Percentiles rank a stretch among this genome's conserved stretches.
Evolutionary conservation across 2,329 filamentous ascomycete genomes (phyloP).

Genomic region (Botrytis galanthina): DNA sequence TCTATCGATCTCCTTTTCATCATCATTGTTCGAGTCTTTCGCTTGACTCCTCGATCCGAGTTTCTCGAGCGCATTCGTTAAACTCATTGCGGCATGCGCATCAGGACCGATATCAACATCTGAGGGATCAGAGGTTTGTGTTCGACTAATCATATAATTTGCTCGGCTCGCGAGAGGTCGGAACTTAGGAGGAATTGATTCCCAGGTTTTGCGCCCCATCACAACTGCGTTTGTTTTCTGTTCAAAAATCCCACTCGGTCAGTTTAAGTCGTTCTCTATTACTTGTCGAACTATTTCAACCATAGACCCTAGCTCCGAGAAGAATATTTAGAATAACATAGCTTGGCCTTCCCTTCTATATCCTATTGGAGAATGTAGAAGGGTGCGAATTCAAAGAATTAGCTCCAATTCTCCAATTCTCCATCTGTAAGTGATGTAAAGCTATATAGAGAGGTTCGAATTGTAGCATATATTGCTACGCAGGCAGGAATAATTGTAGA

Average conservation of each 20-base stretch:
- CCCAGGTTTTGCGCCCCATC: conserved; percentile 98
- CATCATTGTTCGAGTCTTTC: neutral
- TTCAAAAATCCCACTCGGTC: neutral
- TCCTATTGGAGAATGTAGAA: neutral
- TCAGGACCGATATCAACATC: neutral
- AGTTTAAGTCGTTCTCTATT: neutral
- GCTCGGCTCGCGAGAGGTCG: conserved; percentile 75
- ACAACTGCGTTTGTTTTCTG: conserved; percentile 68
- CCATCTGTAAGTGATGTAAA: neutral
- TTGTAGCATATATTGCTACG: neutral
- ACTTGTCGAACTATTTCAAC: neutral
- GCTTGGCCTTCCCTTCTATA: neutral
- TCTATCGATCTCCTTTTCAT: conserved; percentile 4
- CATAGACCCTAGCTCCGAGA: neutral
- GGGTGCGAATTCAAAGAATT: too few relatives aligned
- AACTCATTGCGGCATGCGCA: conserved; percentile 6
- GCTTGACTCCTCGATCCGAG: neutral
- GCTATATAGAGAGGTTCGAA: neutral
- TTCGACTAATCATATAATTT: conserved; percentile 72
- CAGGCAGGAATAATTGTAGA: neutral
- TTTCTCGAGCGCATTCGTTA: neutral
- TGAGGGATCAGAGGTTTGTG: neutral
- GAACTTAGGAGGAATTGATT: conserved; percentile 76
- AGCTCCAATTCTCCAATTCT: neutral
- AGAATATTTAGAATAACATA: neutral